These are phyloP conservation scores for Trichoderma sp. DNA, from an alignment of 2,329 filamentous ascomycete species.

Conservation along the genomic window DNA sequence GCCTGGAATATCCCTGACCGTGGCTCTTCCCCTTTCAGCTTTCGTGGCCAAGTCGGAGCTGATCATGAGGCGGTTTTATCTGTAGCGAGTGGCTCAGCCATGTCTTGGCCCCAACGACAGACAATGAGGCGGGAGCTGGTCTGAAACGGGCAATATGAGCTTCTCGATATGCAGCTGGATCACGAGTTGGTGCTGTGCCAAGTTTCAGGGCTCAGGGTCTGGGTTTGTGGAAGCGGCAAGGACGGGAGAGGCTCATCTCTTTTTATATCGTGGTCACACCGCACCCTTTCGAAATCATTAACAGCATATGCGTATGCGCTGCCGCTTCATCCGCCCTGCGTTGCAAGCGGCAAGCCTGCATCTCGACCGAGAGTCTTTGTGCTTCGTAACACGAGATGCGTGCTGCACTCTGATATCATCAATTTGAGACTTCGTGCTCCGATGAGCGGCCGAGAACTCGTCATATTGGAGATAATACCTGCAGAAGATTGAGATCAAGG, in stretches of 20 bases:
- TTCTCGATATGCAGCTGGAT: neutral
- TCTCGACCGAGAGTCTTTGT: neutral
- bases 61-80: neutral
- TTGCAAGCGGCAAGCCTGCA: neutral
- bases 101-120: neutral
- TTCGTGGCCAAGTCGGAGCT: neutral
- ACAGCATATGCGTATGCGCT: neutral
- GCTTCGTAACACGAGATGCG: neutral
- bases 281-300: neutral
- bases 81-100: neutral
- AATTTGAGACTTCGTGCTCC: neutral
- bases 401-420: neutral
- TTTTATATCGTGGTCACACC: neutral
- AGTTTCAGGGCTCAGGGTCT: slow-evolving; percentile 4
- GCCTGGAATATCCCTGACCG: neutral
- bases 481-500: neutral
- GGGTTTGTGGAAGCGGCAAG: neutral
- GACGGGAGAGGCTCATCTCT: no score
- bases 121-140: neutral
- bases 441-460: neutral
- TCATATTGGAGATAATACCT: neutral
- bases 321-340: slow-evolving; percentile 5
- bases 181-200: neutral
- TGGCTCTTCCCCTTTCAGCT: neutral
- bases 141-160: neutral